A percentile compares a stretch with the other conserved stretches of the same genome.
These are phyloP conservation scores for Maudiozyma saulgeensis DNA, from an alignment of 805 yeast species.

Conservation along the genomic window DNA sequence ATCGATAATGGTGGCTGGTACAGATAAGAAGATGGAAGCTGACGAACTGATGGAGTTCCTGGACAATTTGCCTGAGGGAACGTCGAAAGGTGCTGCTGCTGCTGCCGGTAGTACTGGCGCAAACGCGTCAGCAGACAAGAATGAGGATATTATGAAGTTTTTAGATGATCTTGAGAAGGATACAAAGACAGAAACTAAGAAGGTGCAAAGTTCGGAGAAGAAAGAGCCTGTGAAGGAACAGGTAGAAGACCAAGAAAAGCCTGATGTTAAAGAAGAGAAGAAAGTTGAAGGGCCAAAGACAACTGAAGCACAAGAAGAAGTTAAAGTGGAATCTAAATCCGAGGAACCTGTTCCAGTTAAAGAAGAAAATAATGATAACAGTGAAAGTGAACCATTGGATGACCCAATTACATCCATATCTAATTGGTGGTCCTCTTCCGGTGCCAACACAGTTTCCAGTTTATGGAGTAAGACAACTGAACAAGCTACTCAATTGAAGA, in stretches of 20 bases:
- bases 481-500: constrained; percentile 34
- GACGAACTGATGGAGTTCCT: constrained; percentile 74
- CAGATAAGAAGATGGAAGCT: constrained; percentile 38
- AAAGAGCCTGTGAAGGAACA: background rate
- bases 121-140: constrained; percentile 9
- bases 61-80: constrained; percentile 62
- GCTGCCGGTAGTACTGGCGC: background rate
- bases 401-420: constrained; percentile 61
- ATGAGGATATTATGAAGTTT: constrained; percentile 35
- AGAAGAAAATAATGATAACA: constrained; percentile 1
- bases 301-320: constrained; percentile 1
- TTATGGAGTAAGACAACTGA: constrained; percentile 56
- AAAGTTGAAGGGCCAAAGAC: background rate
- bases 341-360: constrained; percentile 14
- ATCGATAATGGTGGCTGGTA: constrained; percentile 1
- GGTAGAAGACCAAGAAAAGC: constrained; percentile 5
- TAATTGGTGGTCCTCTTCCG: constrained; percentile 68
- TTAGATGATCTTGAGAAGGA: constrained; percentile 63
- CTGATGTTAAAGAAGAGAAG: background rate
- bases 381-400: constrained; percentile 20
- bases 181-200: constrained; percentile 32
- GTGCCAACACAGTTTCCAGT: constrained; percentile 54
- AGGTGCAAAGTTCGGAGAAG: constrained; percentile 3
- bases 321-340: constrained; percentile 9
- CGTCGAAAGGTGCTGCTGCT: constrained; percentile 1